Base-by-base conservation (phyloP, 208 protist species). In the Leishmania guyanensis region DNA sequence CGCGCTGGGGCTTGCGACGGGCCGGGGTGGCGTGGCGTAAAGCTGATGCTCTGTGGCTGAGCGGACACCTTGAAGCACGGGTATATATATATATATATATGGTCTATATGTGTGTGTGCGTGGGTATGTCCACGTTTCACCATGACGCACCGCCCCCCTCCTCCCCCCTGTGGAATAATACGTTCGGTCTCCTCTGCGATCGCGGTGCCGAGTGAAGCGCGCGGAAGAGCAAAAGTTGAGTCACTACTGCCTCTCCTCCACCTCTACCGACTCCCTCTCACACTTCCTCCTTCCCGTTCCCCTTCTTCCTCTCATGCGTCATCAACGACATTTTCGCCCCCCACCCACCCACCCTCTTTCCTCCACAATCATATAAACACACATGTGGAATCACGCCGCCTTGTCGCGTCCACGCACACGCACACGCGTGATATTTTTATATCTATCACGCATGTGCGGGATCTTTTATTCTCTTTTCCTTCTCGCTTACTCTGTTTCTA, bases 401-500 rank as follows among this genome's bases (percentile, higher is more conserved):
- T 46, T 46, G 43, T 46, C 4, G 43, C 43, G 43, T 46, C 43
- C 43, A 43, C 39, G 39, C 43, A 46, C 53, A 58, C 53, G 53
- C 53, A 58, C 53, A 58, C 17, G 17, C 53, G 8, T 26, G 53
- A 26, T 75, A 36, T 65, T 65, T 75, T 22, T 72, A 36, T 46
- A 16, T 65, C 51, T 60, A 53, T 75, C 36, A 46, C 43, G 43
- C 43, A 46, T 46, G 43, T 46, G 43, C 43, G 43, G 43, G 43
- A 0, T 46, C 43, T 46, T 46, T 46, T 46, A 46, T 6, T 46
- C 43, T 46, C 43, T 46, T 46, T 4, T 4, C 20, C 65, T 26
- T 85, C 73, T 5, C 69, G 69, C 73, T 39, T 68, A 70, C 62
- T 66, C 78, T 29, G 68, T 78, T n/a, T 22, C 20, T 29, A 4